Base-by-base conservation (phyloP, 345 rosid genomes). In the Laguncularia racemosa region DNA sequence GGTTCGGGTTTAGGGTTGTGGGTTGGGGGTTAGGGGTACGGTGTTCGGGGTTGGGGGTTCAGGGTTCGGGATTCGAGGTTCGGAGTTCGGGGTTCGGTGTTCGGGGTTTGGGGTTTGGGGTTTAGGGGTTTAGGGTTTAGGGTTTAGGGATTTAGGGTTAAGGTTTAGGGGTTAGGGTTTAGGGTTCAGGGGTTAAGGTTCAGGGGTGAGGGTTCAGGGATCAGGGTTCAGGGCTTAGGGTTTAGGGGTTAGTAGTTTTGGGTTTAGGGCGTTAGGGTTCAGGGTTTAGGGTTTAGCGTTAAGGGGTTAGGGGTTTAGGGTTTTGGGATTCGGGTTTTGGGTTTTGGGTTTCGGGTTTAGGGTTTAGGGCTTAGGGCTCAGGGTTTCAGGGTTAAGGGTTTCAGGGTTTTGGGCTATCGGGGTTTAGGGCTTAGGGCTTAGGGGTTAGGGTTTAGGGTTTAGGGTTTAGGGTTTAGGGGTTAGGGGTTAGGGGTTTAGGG, bases 311-410 rank as follows among this genome's bases (percentile, higher is more conserved):
- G 53, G 53, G 53, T 50, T 50, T 50, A 50, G 53, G 53, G 53
- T 50, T 50, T 50, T 14, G 53, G 53, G 53, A 14, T 50, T 50
- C 15, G 53, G 53, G 53, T 50, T 50, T 50, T 13, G 20, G 53
- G 53, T 50, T 50, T 50, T 14, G 53, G 53, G 53, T 50, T 50
- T 50, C 15, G 53, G 53, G 53, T 50, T 50, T 17, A 50, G 53
- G 53, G 16, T 50, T 50, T 50, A 50, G 53, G 53, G 53, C 18
- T 50, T 17, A 50, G 53, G 16, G 53, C 18, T 50, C 10, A 23
- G 58, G 58, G 18, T 55, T 55, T 45, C n/a, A 50, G 53, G 53
- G 53, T 50, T 50, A 14, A 50, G 53, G 53, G 53, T 50, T 50
- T 50, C n/a, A 50, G 53, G 53, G 53, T 50, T 50, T 50, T 14